phyloP scores from a whole-genome alignment of 2,329 filamentous ascomycete species.

The Fusarium udum region DNA sequence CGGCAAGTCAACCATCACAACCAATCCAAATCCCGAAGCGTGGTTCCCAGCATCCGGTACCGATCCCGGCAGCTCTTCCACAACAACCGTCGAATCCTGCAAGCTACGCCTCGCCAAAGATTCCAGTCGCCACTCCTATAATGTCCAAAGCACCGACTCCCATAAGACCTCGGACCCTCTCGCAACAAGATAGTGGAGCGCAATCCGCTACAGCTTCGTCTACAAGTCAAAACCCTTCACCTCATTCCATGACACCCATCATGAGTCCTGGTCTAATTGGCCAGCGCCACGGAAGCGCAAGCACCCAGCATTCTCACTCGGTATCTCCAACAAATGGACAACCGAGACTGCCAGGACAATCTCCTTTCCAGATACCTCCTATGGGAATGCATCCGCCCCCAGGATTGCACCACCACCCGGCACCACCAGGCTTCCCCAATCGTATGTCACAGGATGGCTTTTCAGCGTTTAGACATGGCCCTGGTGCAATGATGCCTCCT shows the following conservation, averaged over 20 bases:
- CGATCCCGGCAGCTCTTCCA: slow-evolving; percentile 62
- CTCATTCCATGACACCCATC: slow-evolving; percentile 71
- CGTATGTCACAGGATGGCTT: slow-evolving; percentile 65
- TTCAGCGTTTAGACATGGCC: slow-evolving; percentile 57
- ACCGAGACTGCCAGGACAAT: slow-evolving; percentile 49
- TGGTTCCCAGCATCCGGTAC: slow-evolving; percentile 51
- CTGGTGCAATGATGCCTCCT: slow-evolving; percentile 60
- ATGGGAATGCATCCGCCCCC: slow-evolving; percentile 64
- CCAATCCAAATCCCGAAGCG: slow-evolving; percentile 51
- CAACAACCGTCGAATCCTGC: slow-evolving; percentile 67
- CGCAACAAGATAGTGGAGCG: slow-evolving; percentile 78
- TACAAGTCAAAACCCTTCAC: slow-evolving; percentile 66
- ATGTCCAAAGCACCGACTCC: slow-evolving; percentile 86
- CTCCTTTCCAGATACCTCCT: slow-evolving; percentile 62
- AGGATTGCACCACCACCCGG: slow-evolving; percentile 49
- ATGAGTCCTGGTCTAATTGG: slow-evolving; percentile 72
- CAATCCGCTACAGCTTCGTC: slow-evolving; percentile 61
- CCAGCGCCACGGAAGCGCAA: slow-evolving; percentile 70
- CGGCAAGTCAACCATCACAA: slow-evolving; percentile 51
- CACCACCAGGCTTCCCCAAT: slow-evolving; percentile 64
- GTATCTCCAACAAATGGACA: slow-evolving; percentile 66
- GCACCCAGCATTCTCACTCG: slow-evolving; percentile 48
- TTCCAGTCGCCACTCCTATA: slow-evolving; percentile 80
- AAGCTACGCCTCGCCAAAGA: slow-evolving; percentile 78
- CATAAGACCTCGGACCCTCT: slow-evolving; percentile 77